A percentile compares a stretch with the other conserved stretches of the same genome.
Conservation (phyloP, 202 grass and related monocot species). For the Thinopyrum obtusiflorum region DNA sequence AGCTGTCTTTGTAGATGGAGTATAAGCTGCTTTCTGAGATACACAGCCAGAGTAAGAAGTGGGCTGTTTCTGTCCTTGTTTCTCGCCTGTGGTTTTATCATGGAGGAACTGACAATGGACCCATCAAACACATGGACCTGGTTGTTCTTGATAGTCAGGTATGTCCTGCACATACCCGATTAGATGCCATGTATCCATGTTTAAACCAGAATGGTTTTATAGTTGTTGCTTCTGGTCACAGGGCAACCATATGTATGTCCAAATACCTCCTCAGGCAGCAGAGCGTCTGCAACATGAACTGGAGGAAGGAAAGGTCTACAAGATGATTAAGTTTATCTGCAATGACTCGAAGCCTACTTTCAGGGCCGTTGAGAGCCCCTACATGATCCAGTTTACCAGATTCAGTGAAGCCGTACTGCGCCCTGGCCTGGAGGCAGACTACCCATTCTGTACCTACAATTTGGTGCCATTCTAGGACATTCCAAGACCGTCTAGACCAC, state of each 20-base stretch:
- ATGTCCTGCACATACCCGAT: not conserved
- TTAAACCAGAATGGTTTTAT: too few relatives aligned
- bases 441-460: not conserved
- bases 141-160: not conserved
- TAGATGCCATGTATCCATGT: too few relatives aligned
- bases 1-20: not conserved
- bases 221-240: not conserved
- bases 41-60: not conserved
- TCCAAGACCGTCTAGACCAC: not conserved
- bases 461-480: not conserved
- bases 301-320: too few relatives aligned
- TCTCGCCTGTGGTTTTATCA: not conserved
- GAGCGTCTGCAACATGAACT: not conserved
- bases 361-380: too few relatives aligned
- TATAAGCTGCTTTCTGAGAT: not conserved
- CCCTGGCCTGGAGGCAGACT: not conserved
- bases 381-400: too few relatives aligned
- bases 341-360: too few relatives aligned
- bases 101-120: not conserved
- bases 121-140: not conserved
- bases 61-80: not conserved
- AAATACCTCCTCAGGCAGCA: not conserved
- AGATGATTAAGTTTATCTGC: too few relatives aligned
- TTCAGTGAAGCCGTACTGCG: not conserved
- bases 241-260: not conserved